Evolutionary conservation across 2,329 filamentous ascomycete genomes (phyloP).

Genomic region (Stagonosporopsis chrysanthemi): DNA sequence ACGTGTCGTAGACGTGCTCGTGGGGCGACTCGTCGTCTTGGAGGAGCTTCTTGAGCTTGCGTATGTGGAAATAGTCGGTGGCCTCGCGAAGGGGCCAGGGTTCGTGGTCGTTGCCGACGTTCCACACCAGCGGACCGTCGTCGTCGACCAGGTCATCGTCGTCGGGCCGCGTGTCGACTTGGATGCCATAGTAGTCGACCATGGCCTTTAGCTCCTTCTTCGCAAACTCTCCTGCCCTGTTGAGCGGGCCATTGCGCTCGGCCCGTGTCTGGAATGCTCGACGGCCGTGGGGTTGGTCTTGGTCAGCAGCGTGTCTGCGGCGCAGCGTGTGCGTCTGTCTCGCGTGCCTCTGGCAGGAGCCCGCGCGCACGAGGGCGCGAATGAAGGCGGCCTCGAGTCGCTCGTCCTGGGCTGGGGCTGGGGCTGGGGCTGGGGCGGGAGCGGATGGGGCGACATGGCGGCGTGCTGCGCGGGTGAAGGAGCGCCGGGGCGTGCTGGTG

Average conservation of each 20-base stretch:
- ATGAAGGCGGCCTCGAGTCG: too few relatives aligned
- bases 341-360: conserved; percentile 59
- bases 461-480: conserved; percentile 30
- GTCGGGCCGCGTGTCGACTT: conserved; percentile 28
- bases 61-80: conserved; percentile 47
- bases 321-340: conserved; percentile 31
- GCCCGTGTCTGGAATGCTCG: conserved; percentile 19
- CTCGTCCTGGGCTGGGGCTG: too few relatives aligned
- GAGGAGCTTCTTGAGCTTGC: conserved; percentile 50
- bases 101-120: conserved; percentile 42
- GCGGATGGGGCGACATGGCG: conserved; percentile 17
- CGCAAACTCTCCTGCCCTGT: conserved; percentile 43
- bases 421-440: too few relatives aligned
- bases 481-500: conserved; percentile 17
- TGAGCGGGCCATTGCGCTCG: conserved; percentile 29
- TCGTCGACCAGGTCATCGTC: conserved; percentile 42
- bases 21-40: conserved; percentile 53
- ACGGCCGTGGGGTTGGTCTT: conserved; percentile 13
- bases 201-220: conserved; percentile 56
- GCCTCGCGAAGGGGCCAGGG: conserved; percentile 44
- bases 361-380: conserved; percentile 48
- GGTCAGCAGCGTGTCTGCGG: background rate
- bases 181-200: conserved; percentile 56
- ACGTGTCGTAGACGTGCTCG: conserved; percentile 61
- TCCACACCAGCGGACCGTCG: conserved; percentile 38